These are phyloP conservation scores for Aspergillus novoparasiticus DNA, from an alignment of 2,329 filamentous ascomycete genomes.

Conservation along the genomic window DNA sequence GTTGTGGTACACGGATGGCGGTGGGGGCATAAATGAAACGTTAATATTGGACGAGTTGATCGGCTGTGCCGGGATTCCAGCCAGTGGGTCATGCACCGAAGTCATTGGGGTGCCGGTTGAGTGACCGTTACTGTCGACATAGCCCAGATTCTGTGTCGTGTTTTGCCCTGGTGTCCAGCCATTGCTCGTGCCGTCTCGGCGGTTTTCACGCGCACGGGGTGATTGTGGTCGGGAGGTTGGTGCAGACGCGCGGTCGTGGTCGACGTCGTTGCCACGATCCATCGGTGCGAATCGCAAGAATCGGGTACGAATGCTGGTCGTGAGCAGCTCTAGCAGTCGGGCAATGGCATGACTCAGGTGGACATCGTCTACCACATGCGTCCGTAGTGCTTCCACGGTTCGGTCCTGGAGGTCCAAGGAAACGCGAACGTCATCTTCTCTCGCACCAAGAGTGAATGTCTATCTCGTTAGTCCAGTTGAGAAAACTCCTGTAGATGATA, in stretches of 20 bases:
- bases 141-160: constrained; percentile 23
- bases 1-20: constrained; percentile 49
- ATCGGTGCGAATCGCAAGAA: constrained; percentile 60
- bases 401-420: constrained; percentile 61
- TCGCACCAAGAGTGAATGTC: constrained; percentile 65
- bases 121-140: constrained; percentile 29
- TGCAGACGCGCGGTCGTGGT: constrained; percentile 40
- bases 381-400: constrained; percentile 60
- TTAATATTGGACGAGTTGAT: constrained; percentile 49
- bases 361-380: constrained; percentile 66
- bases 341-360: constrained; percentile 66
- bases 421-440: constrained; percentile 62
- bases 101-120: constrained; percentile 25
- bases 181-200: constrained; percentile 29
- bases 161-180: constrained; percentile 30
- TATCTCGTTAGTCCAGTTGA: constrained; percentile 24
- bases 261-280: constrained; percentile 48
- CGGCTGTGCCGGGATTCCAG: constrained; percentile 46
- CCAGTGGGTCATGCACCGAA: constrained; percentile 43
- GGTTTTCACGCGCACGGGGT: constrained; percentile 36
- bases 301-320: constrained; percentile 58
- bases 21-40: constrained; percentile 51
- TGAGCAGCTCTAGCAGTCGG: constrained; percentile 61
- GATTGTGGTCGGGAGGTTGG: constrained; percentile 41
- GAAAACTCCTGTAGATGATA: not conserved